Evolutionary conservation across 2,329 filamentous ascomycete species (phyloP).

Genomic region (Calonectria hongkongensis): DNA sequence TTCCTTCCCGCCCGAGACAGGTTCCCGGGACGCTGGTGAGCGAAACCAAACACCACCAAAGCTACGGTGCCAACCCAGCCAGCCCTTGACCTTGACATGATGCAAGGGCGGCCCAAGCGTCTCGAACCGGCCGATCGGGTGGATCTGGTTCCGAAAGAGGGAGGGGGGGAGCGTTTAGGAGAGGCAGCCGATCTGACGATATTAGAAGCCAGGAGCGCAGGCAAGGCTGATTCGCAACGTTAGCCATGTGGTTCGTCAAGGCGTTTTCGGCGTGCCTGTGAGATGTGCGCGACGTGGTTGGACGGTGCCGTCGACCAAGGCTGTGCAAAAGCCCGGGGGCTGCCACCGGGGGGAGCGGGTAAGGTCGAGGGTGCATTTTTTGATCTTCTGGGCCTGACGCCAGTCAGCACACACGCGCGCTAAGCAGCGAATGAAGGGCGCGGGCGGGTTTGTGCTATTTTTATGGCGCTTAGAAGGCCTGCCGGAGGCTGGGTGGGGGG

Average conservation of each 20-base stretch:
- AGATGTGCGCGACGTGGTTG: conserved; percentile 28
- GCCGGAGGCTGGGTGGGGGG: conserved; percentile 37
- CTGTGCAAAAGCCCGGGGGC: conserved; percentile 47
- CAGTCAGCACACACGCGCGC: conserved; percentile 47
- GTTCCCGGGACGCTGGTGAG: conserved; percentile 4
- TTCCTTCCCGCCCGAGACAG: conserved; percentile 42
- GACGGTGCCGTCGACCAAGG: conserved; percentile 32
- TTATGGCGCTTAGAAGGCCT: conserved; percentile 52
- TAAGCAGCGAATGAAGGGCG: conserved; percentile 46
- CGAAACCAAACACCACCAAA: conserved; percentile 5
- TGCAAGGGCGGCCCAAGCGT: conserved; percentile 16
- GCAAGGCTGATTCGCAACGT: conserved; percentile 48
- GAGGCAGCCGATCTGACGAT: conserved; percentile 48
- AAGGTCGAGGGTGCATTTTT: neutral
- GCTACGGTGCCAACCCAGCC: too few species aligned
- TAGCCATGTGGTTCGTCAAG: conserved; percentile 35
- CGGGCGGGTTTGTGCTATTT: conserved; percentile 45
- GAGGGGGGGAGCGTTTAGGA: conserved; percentile 22
- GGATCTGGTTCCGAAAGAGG: conserved; percentile 20
- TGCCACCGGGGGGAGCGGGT: conserved; percentile 25
- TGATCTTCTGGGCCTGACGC: conserved; percentile 10
- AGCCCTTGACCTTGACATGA: neutral
- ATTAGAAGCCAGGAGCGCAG: conserved; percentile 40
- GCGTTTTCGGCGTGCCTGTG: conserved; percentile 32
- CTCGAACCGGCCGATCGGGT: conserved; percentile 30